Base-by-base conservation (phyloP, 2,329 filamentous ascomycete species). In the Boeremia lycopersici region DNA sequence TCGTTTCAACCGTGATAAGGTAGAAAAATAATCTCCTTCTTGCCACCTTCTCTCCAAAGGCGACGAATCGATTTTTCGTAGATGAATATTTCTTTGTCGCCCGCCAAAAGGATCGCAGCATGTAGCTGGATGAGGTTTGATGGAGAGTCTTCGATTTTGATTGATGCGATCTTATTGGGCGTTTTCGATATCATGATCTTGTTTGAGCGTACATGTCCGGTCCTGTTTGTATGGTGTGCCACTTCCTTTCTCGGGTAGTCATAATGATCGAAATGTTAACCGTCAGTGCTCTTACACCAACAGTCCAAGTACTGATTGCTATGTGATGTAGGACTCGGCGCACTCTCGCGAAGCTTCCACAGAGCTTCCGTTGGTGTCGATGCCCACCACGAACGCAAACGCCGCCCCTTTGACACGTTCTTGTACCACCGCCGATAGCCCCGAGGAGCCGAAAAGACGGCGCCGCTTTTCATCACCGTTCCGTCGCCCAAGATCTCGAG, bases 1-100 rank as follows among this genome's bases (percentile, higher is more conserved):
- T 78, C 93, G 91, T 76, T 86, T 96, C 69, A 80, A 81, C 74
- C 76, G 76, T 71, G 90, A 95, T 77, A 96, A 96, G 90, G 90
- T 93, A 89, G 91, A 91, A 87, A 79, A 81, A 84, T 86, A 79
- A 88, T 81, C 84, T 84, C 76, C 69, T 74, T 70, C 49, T 15
- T 58, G 38, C 55, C 62, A 46, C 54, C 59, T 53, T 43, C 54
- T 59, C 57, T 46, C 46, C 48, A 35, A 45, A 49, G 48, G 41
- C 39, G 30, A 60, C 46, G 48, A 53, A 13, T 29, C 26, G 52
- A 62, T 50, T 51, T 17, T 4, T 10, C 25, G 13, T 48, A 36
- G 52, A 39, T 48, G 17, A 68, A 51, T 46, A n/a, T 53, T 36
- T 48, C 46, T 33, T 29, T 40, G 13, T 29, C 42, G 23, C 33